Evolutionary conservation across 2,329 filamentous ascomycete genomes (phyloP).

Genomic region (Diplodia corticola): DNA sequence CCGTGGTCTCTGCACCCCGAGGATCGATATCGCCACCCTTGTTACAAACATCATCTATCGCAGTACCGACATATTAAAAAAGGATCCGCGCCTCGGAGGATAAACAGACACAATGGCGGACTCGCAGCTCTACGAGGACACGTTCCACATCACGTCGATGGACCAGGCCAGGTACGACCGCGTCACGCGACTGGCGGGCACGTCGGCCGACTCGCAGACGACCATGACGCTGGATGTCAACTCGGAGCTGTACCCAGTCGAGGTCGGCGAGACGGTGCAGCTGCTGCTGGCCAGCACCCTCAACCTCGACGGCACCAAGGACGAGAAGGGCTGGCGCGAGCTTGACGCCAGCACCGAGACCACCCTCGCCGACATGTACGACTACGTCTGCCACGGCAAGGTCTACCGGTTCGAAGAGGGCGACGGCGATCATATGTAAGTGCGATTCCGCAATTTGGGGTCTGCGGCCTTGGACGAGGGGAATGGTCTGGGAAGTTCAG

Average conservation of each 20-base stretch:
- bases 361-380: conserved; percentile 73
- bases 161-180: conserved; percentile 93
- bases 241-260: conserved; percentile 82
- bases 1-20: not conserved
- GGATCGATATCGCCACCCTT: not conserved
- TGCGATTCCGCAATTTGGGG: conserved; percentile 30
- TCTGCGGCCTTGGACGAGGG: not conserved
- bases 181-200: conserved; percentile 80
- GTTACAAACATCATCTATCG: not conserved
- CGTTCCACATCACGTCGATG: conserved; percentile 76
- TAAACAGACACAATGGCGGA: conserved; percentile 63
- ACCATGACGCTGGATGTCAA: conserved; percentile 90
- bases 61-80: not conserved
- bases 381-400: conserved; percentile 87
- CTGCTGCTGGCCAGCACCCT: conserved; percentile 83
- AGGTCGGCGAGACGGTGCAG: conserved; percentile 72
- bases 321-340: conserved; percentile 71
- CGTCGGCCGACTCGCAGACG: conserved; percentile 73
- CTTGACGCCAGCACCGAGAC: conserved; percentile 35
- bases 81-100: not conserved
- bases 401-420: conserved; percentile 85
- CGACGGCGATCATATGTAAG: conserved; percentile 83
- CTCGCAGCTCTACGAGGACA: conserved; percentile 90
- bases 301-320: conserved; percentile 75
- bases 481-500: too few relatives aligned